Evolutionary conservation across 768 basidiomycete genomes (phyloP), one percentile per base, ranked within the genome.

Genomic region (Suillus luteus): DNA sequence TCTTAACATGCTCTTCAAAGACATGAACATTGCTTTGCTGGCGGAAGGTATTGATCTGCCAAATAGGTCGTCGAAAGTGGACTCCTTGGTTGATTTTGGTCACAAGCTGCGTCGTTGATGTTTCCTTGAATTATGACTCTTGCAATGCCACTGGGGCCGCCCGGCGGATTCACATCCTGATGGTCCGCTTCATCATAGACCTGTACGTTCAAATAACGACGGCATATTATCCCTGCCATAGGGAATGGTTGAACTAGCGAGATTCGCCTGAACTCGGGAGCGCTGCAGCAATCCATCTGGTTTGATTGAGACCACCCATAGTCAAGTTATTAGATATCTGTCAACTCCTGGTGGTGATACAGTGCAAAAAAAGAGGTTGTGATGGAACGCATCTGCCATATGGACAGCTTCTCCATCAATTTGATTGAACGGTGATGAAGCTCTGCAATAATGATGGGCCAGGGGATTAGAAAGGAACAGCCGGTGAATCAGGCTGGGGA

Each of bases 1-100:
- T 64, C 72, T 76, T 14, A 71, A 80, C 55, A 78, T 85, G 27
- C 68, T 68, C 0, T 85, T 85, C 68, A 51, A 70, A 5, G 70
- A 77, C 51, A 82, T 83, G 58, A 69, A 78, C 55, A 74, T 85
- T 27, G 63, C 67, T 5, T 72, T 14, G 14, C 12, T 14, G 14
- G 38, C 12, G 38, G 14, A 65, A 77, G 51, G 67, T 75, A 5
- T 73, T 19, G 17, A 35, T 54, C 1, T 54, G 33, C 11, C 9
- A 69, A 71, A 52, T 79, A 77, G 62, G 78, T 79, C 22, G 75
- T 72, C 64, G 72, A 73, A 37, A 51, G 27, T n/a, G 76, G 52
- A 73, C 11, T 63, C 75, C 19, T 72, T 57, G 71, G 76, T 70
- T 41, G 37, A 51, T 4, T 4, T 22, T 19, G 5, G 37, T 17